A percentile compares a stretch with the other conserved stretches of the same genome.
These are phyloP conservation scores for Nidula microcarpa DNA, from an alignment of 768 basidiomycete species.

Conservation along the genomic window DNA sequence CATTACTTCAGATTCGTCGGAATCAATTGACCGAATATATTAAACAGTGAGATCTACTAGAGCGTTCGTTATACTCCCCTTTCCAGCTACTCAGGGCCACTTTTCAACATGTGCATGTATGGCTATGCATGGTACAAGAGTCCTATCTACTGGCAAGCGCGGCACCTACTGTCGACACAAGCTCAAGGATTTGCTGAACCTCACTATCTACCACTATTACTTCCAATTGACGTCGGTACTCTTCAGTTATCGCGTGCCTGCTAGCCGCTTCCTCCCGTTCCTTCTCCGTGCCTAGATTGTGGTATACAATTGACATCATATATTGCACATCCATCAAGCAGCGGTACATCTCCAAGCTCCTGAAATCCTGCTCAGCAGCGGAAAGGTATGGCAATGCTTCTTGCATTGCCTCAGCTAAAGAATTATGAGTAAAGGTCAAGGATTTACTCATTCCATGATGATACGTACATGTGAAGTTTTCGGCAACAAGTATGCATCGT, in stretches of 20 bases:
- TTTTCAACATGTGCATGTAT: too few relatives aligned
- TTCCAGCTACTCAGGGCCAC: too few relatives aligned
- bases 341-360: slow-evolving; percentile 50
- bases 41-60: too few relatives aligned
- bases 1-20: too few relatives aligned
- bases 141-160: slow-evolving; percentile 39
- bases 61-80: too few relatives aligned
- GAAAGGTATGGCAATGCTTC: slow-evolving; percentile 61
- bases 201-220: slow-evolving; percentile 46
- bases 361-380: slow-evolving; percentile 66
- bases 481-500: slow-evolving; percentile 68
- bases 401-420: slow-evolving; percentile 5
- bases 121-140: background rate
- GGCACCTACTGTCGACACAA: slow-evolving; percentile 57
- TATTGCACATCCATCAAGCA: slow-evolving; percentile 71
- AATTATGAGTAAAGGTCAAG: background rate
- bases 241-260: slow-evolving; percentile 44
- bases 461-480: slow-evolving; percentile 39
- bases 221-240: slow-evolving; percentile 37
- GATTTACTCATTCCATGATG: background rate
- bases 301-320: slow-evolving; percentile 64
- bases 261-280: slow-evolving; percentile 55
- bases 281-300: slow-evolving; percentile 56
- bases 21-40: too few relatives aligned
- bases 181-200: slow-evolving; percentile 49